Base-by-base conservation (phyloP, 345 rosid species). In the Bruguiera gymnorhiza region DNA sequence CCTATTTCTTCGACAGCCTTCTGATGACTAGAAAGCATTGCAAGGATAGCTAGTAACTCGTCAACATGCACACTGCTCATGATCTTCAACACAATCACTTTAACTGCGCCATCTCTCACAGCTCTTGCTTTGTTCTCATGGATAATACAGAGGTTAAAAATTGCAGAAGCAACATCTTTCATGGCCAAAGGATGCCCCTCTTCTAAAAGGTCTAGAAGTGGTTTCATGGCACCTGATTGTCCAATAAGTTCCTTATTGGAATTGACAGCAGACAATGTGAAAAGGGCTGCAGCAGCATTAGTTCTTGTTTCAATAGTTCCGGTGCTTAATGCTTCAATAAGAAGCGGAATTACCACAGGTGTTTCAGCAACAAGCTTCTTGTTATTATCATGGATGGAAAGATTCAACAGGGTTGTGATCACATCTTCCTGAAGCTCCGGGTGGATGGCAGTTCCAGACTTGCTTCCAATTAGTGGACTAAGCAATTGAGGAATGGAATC, bases 201-300 rank as follows among this genome's bases (percentile, higher is more conserved):
- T 0, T 87, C 96, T 31, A 95, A 64, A 8, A 95, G 93, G 59
- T 87, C 81, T 11, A 95, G 63, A 13, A 95, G 96, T 55, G 92
- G 97, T 73, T 79, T 87, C 26, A 95, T 24, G 46, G 90, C 90
- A 60, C 93, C 96, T 0, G 87, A 81, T 70, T 84, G 86, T 11
- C 97, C 99, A 30, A 95, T 84, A 26, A 88, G 87, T 53, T 60
- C 65, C 83, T 95, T 95, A 74, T 92, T 95, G 7, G 93, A 81
- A 77, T 95, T 97, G 5, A 90, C 89, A 8, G 97, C 94, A 1
- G 99, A 85, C 31, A 95, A 70, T 8, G 97, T 90, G 69, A 95
- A 95, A 60, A 95, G 78, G 2, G 98, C 83, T 0, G 97, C 97
- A 30, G 99, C 99, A 24, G 99, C 93, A 68, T 95, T 95, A 75